Percentiles rank a stretch among this genome's conserved stretches.
Conservation (phyloP, 176 grass and related monocot genomes). For the Aegilops sharonensis region DNA sequence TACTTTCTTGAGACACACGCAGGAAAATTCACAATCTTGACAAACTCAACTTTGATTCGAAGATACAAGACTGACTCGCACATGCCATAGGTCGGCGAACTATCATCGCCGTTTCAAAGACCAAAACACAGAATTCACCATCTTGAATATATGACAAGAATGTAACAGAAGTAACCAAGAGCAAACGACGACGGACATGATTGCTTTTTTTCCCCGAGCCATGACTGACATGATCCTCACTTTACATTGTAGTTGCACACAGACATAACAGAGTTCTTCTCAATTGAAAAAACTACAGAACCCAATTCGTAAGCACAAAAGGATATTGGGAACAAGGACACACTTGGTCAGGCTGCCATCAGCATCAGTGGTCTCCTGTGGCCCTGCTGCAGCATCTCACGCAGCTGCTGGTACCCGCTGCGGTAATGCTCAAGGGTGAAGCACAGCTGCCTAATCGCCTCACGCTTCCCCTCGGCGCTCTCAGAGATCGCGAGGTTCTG, state of each 20-base stretch:
- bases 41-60: background rate
- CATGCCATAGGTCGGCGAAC: background rate
- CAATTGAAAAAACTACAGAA: background rate
- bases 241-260: conserved; percentile 12
- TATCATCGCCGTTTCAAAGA: conserved; percentile 10
- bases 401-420: conserved; percentile 64
- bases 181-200: background rate
- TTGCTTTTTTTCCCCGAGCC: background rate
- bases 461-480: conserved; percentile 79
- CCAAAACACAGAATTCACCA: conserved; percentile 6
- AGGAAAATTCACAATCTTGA: background rate
- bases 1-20: background rate
- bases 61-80: background rate
- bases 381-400: conserved; percentile 61
- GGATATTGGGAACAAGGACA: background rate
- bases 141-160: background rate
- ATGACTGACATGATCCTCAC: background rate
- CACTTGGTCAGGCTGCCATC: conserved; percentile 46
- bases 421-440: conserved; percentile 91
- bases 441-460: conserved; percentile 92
- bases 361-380: conserved; percentile 53
- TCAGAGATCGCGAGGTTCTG: conserved; percentile 67
- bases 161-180: background rate
- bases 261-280: conserved; percentile 11
- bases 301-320: conserved; percentile 10